phyloP scores from a whole-genome alignment of 2,329 filamentous ascomycete species.

The Stemphylium beticola region DNA sequence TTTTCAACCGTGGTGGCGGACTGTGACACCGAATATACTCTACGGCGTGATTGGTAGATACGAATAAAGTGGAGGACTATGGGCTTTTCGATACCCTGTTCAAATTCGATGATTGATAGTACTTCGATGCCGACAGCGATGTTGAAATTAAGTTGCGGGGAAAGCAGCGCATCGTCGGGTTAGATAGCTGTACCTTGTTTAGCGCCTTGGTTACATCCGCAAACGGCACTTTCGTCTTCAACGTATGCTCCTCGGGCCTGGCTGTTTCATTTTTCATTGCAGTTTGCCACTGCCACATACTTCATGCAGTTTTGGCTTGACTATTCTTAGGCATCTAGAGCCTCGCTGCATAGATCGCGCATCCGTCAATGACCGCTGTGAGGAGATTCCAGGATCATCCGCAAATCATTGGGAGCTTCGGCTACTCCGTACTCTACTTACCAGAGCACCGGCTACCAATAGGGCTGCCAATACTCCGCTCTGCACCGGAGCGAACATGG shows the following conservation, averaged over 20 bases:
- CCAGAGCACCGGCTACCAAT: constrained; percentile 57
- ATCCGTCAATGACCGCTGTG: background rate
- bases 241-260: background rate
- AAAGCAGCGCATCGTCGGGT: background rate
- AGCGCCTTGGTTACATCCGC: background rate
- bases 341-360: background rate
- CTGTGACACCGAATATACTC: background rate
- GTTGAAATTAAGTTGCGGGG: constrained; percentile 7
- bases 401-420: constrained; percentile 7
- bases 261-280: background rate
- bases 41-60: background rate
- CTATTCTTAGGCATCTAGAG: background rate
- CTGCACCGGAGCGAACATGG: constrained; percentile 64
- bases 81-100: background rate
- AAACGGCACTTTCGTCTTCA: background rate
- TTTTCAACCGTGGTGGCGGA: constrained; percentile 1
- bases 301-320: background rate
- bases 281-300: background rate
- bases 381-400: background rate
- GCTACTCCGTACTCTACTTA: constrained; percentile 35
- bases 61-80: background rate
- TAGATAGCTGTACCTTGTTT: constrained; percentile 7
- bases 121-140: background rate
- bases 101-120: background rate
- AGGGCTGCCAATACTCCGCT: constrained; percentile 60